Percentiles rank a stretch among this genome's conserved stretches.
Conservation (phyloP, 495 filamentous ascomycete genomes). For the Daldinia loculata region DNA sequence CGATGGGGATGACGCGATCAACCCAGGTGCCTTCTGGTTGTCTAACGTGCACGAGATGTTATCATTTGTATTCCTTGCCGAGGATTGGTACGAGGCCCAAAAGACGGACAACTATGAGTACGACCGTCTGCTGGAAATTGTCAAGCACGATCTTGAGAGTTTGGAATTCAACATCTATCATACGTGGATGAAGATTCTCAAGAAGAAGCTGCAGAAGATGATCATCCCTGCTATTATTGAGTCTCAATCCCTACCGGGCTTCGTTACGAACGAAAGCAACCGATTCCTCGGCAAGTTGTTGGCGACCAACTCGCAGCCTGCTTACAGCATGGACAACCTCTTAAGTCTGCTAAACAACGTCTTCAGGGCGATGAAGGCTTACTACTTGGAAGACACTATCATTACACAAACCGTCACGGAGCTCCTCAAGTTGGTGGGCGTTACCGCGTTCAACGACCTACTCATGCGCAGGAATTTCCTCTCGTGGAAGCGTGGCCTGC, state of each 20-base stretch:
- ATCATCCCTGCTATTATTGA: conserved; percentile 99
- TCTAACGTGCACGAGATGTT: conserved; percentile 99
- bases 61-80: conserved; percentile 98
- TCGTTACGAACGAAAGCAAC: conserved; percentile 98
- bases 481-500: conserved; percentile 98
- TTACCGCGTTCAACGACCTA: conserved; percentile 98
- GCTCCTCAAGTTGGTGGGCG: conserved; percentile 90
- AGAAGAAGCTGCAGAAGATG: conserved; percentile 99
- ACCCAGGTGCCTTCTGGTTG: conserved; percentile 97
- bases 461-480: conserved; percentile 98
- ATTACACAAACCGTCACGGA: conserved; percentile 95
- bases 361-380: conserved; percentile 97
- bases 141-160: conserved; percentile 98
- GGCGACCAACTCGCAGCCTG: conserved; percentile 83
- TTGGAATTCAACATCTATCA: conserved; percentile 99
- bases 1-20: conserved; percentile 96
- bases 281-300: conserved; percentile 97
- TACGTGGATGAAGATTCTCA: conserved; percentile 99
- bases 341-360: conserved; percentile 96
- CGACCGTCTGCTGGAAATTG: conserved; percentile 95
- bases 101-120: conserved; percentile 99
- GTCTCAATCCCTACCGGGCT: conserved; percentile 96
- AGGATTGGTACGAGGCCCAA: conserved; percentile 99
- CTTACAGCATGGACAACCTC: conserved; percentile 99
- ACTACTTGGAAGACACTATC: conserved; percentile 95